Percentiles rank a stretch among this genome's conserved stretches.
phyloP scores from a whole-genome alignment of 2,329 filamentous ascomycete species.

The Epichloe baconii region DNA sequence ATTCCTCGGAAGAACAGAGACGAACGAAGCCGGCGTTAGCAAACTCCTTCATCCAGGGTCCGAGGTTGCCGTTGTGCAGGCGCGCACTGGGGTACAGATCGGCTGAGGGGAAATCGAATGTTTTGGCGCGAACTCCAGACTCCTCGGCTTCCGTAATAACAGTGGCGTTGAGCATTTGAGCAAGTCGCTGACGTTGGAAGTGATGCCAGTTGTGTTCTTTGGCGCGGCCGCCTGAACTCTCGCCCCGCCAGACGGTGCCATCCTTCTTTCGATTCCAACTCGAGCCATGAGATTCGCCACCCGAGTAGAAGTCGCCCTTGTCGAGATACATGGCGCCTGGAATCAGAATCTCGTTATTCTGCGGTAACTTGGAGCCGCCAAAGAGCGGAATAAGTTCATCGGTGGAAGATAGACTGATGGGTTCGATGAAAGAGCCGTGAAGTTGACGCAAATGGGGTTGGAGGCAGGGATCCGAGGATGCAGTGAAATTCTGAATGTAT shows the following conservation, averaged over 20 bases:
- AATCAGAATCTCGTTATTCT: constrained; percentile 52
- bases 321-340: constrained; percentile 53
- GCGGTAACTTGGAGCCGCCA: constrained; percentile 46
- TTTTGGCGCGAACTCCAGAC: constrained; percentile 24
- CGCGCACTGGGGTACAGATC: constrained; percentile 29
- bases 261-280: constrained; percentile 45
- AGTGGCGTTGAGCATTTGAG: constrained; percentile 56
- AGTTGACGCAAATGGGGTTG: constrained; percentile 37
- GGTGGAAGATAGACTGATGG: constrained; percentile 36
- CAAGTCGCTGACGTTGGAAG: constrained; percentile 59
- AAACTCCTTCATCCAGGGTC: constrained; percentile 26
- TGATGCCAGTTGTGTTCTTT: constrained; percentile 47
- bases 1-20: constrained; percentile 25
- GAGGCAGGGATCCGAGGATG: constrained; percentile 43
- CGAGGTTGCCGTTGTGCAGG: constrained; percentile 21
- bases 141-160: constrained; percentile 36
- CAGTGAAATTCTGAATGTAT: constrained; percentile 45
- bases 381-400: constrained; percentile 47
- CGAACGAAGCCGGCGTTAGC: constrained; percentile 32
- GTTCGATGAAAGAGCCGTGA: constrained; percentile 45
- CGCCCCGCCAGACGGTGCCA: constrained; percentile 49
- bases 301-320: constrained; percentile 44
- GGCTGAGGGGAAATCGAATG: constrained; percentile 34
- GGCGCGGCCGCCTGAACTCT: constrained; percentile 45
- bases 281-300: constrained; percentile 39